These are phyloP conservation scores for Chlorella sp. DNA, from an alignment of 139 green algal species.

Conservation along the genomic window DNA sequence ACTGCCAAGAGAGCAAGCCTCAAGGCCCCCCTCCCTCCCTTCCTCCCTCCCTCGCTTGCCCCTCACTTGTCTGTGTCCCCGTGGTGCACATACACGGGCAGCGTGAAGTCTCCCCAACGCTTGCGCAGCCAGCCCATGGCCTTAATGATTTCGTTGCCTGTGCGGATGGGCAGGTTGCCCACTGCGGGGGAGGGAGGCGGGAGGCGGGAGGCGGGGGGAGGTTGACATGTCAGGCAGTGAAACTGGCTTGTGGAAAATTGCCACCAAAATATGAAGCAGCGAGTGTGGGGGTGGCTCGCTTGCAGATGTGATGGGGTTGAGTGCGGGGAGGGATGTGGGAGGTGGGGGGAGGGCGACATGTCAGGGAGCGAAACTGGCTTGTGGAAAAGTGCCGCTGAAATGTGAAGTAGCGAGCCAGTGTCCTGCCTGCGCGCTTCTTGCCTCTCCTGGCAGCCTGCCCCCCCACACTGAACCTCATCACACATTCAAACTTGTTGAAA, in stretches of 20 bases:
- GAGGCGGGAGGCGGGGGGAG: not conserved
- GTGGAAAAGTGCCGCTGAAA: too few relatives aligned
- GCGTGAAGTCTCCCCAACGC: slow-evolving; percentile 23
- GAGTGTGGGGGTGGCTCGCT: too few relatives aligned
- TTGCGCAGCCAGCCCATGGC: slow-evolving; percentile 19
- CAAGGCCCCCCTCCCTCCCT: not conserved
- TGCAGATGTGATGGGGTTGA: not conserved
- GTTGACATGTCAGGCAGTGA: too few relatives aligned
- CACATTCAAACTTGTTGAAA: too few relatives aligned
- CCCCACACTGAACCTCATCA: too few relatives aligned
- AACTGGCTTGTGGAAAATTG: too few relatives aligned
- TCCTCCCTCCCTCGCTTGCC: not conserved
- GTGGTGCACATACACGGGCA: slow-evolving; percentile 61
- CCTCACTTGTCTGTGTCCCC: slow-evolving; percentile 52
- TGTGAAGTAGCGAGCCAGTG: too few relatives aligned
- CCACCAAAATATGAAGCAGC: too few relatives aligned
- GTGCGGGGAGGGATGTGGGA: not conserved
- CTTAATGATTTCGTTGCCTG: slow-evolving; percentile 69
- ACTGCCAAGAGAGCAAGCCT: not conserved
- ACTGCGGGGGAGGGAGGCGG: not conserved
- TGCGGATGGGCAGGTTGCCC: slow-evolving; percentile 55
- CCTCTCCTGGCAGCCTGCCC: too few relatives aligned
- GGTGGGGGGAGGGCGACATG: too few relatives aligned
- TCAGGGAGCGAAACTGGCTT: too few relatives aligned
- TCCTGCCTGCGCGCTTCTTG: too few relatives aligned